Base-by-base conservation (phyloP, 2,329 filamentous ascomycete species). In the Epichloe aotearoae region DNA sequence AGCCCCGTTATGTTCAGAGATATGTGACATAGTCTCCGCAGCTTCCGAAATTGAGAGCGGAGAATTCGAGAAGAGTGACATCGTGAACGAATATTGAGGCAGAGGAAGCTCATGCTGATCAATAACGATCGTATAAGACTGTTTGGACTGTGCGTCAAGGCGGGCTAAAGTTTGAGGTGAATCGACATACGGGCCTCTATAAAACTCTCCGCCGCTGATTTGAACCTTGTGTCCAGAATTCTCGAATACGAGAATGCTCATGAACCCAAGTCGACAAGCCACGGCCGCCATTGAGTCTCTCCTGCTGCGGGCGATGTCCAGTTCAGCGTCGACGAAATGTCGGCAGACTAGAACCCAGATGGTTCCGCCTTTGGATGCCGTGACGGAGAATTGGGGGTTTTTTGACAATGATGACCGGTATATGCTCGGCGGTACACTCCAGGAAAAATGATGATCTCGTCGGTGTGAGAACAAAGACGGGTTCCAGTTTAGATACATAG, bases 401-500 rank as follows among this genome's bases (percentile, higher is more conserved):
- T 80, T 74, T 3, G 75, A 74, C 47, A 84, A 73, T 3, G 77
- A 80, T n/a, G 73, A 70, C 8, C 73, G 66, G 56, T 75, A 68
- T 40, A 68, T 73, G 33, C 63, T 64, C 19, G 75, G 69, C 10
- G 78, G 73, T 37, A 80, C 68, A 2, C 83, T 75, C 93, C 93
- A 98, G 2, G 76, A 75, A 61, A 97, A 95, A 66, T 98, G 93
- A 51, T 90, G 81, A 59, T 98, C 90, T 64, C 95, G 84, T 8
- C 90, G 82, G 62, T 86, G 71, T 2, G 73, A 72, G 67, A 98
- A 98, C 1, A 95, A 72, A 0, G 78, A 76, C 0, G 93, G 90
- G 57, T 95, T 96, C 93, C 93, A 98, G 67, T 97, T 98, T 50
- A 98, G 74, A 65, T 97, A 98, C 57, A 98, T 80, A 17, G 90